phyloP scores from a whole-genome alignment of 2,329 filamentous ascomycete genomes.

The Aureobasidium sp. region DNA sequence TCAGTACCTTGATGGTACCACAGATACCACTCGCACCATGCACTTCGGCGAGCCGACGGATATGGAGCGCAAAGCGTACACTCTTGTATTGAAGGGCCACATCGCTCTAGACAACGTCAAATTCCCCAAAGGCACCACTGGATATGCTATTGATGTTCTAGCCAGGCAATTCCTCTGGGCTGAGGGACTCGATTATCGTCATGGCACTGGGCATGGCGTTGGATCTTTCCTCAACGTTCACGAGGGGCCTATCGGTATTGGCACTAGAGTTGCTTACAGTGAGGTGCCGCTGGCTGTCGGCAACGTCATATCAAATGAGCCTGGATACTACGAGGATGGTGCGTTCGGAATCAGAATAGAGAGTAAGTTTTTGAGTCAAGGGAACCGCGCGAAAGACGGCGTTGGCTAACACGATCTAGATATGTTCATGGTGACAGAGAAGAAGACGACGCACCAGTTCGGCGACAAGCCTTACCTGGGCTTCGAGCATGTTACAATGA shows the following conservation, averaged over 20 bases:
- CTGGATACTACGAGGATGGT: constrained; percentile 94
- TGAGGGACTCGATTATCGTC: constrained; percentile 85
- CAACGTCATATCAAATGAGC: constrained; percentile 90
- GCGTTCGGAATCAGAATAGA: constrained; percentile 93
- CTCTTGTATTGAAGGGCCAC: constrained; percentile 86
- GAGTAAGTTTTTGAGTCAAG: constrained; percentile 40
- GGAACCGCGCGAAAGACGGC: background rate
- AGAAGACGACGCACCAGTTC: constrained; percentile 78
- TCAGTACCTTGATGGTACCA: constrained; percentile 94
- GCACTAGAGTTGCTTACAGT: constrained; percentile 81
- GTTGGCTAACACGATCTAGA: constrained; percentile 36
- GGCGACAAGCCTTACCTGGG: constrained; percentile 90
- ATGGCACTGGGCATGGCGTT: constrained; percentile 93
- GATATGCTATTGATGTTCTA: constrained; percentile 80
- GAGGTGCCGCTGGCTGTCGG: constrained; percentile 85
- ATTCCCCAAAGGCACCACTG: constrained; percentile 92
- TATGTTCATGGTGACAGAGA: constrained; percentile 81
- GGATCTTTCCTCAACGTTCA: constrained; percentile 95
- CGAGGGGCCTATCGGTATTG: constrained; percentile 93
- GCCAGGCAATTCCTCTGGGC: constrained; percentile 92
- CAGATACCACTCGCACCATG: constrained; percentile 86
- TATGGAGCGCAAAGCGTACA: constrained; percentile 83
- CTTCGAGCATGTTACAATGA: constrained; percentile 97
- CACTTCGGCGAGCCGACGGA: constrained; percentile 82
- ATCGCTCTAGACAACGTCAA: constrained; percentile 79